Percentiles rank a stretch among this genome's conserved stretches.
Evolutionary conservation across 1,284 basidiomycete genomes (phyloP).

Genomic region (Apiotrichum veenhuisii): DNA sequence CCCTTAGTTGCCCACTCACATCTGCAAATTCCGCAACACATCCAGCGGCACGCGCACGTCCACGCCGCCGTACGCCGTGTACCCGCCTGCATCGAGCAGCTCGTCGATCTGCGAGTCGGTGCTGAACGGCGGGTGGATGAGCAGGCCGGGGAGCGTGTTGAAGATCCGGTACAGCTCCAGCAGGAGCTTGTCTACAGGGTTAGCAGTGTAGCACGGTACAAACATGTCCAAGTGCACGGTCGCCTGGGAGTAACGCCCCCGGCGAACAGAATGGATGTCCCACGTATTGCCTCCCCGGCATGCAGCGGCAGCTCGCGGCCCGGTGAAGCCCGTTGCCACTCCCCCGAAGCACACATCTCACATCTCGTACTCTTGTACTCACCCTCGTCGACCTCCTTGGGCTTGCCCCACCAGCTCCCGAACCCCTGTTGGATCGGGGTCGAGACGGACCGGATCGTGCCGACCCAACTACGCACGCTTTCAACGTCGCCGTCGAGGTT

Average conservation of each 20-base stretch:
- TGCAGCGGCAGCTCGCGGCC: background rate
- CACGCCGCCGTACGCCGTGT: slow-evolving; percentile 45
- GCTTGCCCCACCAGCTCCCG: slow-evolving; percentile 35
- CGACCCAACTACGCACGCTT: slow-evolving; percentile 48
- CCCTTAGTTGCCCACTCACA: no score
- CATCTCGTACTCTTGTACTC: slow-evolving; percentile 10
- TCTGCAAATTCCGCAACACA: slow-evolving; percentile 44
- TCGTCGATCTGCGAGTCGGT: slow-evolving; percentile 45
- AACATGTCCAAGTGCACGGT: no score
- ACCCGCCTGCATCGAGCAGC: slow-evolving; percentile 44
- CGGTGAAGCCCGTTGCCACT: background rate
- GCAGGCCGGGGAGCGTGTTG: slow-evolving; percentile 43
- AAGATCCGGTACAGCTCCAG: slow-evolving; percentile 44
- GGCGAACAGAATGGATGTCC: no score
- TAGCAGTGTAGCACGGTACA: no score
- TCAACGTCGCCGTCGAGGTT: slow-evolving; percentile 42
- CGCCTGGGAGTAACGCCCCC: no score
- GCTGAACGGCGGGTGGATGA: slow-evolving; percentile 43
- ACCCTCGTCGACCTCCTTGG: slow-evolving; percentile 44
- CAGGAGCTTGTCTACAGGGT: slow-evolving; percentile 36
- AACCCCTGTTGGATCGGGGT: slow-evolving; percentile 17
- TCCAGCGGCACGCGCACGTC: slow-evolving; percentile 47
- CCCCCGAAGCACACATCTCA: background rate
- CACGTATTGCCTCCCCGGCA: no score
- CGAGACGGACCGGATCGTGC: slow-evolving; percentile 42